Conservation (phyloP, 2,329 filamentous ascomycete genomes). For the Xylaria sp. region DNA sequence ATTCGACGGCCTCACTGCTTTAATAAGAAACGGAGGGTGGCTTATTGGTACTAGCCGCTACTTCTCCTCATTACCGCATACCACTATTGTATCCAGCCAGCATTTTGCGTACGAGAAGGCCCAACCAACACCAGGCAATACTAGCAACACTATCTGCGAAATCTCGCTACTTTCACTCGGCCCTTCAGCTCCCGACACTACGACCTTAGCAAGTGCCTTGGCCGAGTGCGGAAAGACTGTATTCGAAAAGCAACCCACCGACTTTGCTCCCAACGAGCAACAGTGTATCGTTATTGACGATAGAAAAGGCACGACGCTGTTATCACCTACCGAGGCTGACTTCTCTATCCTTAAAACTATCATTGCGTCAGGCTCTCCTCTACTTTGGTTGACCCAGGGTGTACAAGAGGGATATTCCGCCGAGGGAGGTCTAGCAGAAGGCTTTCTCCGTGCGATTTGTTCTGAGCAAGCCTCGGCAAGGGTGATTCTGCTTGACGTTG, state of each 20-base stretch:
- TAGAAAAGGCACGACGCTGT: constrained; percentile 34
- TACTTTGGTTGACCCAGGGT: constrained; percentile 42
- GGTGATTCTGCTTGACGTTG: constrained; percentile 40
- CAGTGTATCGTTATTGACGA: constrained; percentile 39
- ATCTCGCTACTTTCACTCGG: constrained; percentile 23
- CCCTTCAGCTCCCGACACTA: constrained; percentile 13
- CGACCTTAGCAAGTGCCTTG: constrained; percentile 22
- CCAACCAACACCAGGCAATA: not conserved
- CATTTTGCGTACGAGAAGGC: constrained; percentile 32
- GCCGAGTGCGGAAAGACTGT: constrained; percentile 19
- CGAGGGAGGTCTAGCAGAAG: constrained; percentile 40
- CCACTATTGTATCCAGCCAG: constrained; percentile 21
- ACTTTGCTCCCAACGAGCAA: constrained; percentile 27
- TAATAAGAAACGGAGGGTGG: constrained; percentile 36
- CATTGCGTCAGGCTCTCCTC: constrained; percentile 30
- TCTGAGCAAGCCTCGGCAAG: constrained; percentile 42
- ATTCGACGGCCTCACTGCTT: constrained; percentile 14
- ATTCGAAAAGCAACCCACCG: constrained; percentile 19
- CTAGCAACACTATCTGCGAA: not conserved
- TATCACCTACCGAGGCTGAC: constrained; percentile 29
- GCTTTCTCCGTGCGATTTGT: constrained; percentile 42
- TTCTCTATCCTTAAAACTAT: constrained; percentile 38
- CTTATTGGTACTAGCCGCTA: constrained; percentile 31
- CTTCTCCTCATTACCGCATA: constrained; percentile 28
- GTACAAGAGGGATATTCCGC: constrained; percentile 38